These are phyloP conservation scores for Schizophyllum amplum DNA, from an alignment of 1,284 basidiomycete species.

Conservation along the genomic window DNA sequence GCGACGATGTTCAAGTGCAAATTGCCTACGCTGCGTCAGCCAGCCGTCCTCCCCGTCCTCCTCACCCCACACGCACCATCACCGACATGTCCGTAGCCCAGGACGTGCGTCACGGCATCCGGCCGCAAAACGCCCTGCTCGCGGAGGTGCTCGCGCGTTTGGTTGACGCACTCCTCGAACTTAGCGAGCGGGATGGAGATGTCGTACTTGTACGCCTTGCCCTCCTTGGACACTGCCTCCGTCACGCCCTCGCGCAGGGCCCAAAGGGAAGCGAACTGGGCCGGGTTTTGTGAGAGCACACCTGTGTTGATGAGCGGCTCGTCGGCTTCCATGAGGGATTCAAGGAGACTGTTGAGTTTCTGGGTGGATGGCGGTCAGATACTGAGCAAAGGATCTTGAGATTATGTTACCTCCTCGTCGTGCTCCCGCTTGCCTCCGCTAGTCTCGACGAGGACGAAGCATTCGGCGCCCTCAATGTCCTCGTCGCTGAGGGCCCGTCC, in stretches of 20 bases:
- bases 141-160: conserved; percentile 66
- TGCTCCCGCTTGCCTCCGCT: conserved; percentile 92
- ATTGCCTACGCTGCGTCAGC: conserved; percentile 54
- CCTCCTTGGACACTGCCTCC: conserved; percentile 91
- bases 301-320: conserved; percentile 81
- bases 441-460: conserved; percentile 93
- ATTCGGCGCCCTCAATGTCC: conserved; percentile 70
- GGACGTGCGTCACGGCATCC: conserved; percentile 70
- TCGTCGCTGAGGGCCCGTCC: conserved; percentile 58
- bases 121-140: conserved; percentile 70
- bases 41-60: conserved; percentile 5
- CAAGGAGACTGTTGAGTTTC: conserved; percentile 85
- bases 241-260: conserved; percentile 90
- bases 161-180: conserved; percentile 88
- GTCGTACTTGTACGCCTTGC: conserved; percentile 97
- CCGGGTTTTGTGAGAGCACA: conserved; percentile 87
- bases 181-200: conserved; percentile 84
- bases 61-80: conserved; percentile 57
- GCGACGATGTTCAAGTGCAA: conserved; percentile 95
- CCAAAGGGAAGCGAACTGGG: conserved; percentile 90
- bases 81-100: conserved; percentile 95
- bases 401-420: conserved; percentile 73
- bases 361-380: conserved; percentile 27
- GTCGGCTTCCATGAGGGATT: conserved; percentile 71
- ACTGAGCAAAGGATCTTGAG: conserved; percentile 5